A percentile compares a stretch with the other conserved stretches of the same genome.
Evolutionary conservation across 2,329 filamentous ascomycete genomes (phyloP).

Genomic region (Dichotomopilus funicola): DNA sequence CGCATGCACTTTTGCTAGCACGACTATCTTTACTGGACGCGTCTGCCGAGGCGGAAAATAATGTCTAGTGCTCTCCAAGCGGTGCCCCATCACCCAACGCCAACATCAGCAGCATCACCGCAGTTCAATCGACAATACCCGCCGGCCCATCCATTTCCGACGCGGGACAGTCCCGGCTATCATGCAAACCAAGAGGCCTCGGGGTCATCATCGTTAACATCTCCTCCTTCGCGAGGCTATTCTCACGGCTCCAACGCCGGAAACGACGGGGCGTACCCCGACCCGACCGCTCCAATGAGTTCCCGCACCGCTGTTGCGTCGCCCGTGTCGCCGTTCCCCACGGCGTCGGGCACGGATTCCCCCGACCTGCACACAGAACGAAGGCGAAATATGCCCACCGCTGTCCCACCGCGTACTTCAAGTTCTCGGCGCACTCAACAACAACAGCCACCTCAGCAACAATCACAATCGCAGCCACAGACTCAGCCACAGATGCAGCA

Average conservation of each 20-base stretch:
- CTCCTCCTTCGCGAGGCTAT: slow-evolving; percentile 41
- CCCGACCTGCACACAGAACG: slow-evolving; percentile 44
- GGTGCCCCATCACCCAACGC: slow-evolving; percentile 45
- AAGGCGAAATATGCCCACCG: slow-evolving; percentile 58
- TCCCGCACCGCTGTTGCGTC: slow-evolving; percentile 42
- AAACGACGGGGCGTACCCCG: slow-evolving; percentile 31
- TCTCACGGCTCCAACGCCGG: slow-evolving; percentile 48
- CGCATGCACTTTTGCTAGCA: not conserved
- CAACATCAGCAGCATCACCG: slow-evolving; percentile 41
- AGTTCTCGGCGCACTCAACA: slow-evolving; percentile 40
- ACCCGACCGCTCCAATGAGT: slow-evolving; percentile 40
- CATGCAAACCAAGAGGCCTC: slow-evolving; percentile 45
- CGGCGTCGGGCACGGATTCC: slow-evolving; percentile 34
- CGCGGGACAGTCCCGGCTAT: slow-evolving; percentile 46
- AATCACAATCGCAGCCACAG: too few relatives aligned
- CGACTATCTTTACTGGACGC: not conserved
- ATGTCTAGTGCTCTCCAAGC: slow-evolving; percentile 53
- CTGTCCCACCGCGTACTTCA: slow-evolving; percentile 72
- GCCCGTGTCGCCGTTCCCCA: slow-evolving; percentile 32
- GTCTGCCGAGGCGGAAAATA: slow-evolving; percentile 34
- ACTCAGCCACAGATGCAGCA: too few relatives aligned
- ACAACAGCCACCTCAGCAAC: too few relatives aligned
- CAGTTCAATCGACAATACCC: slow-evolving; percentile 47
- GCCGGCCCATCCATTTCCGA: slow-evolving; percentile 45
- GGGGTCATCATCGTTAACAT: slow-evolving; percentile 42